A percentile compares a stretch with the other conserved stretches of the same genome.
These are phyloP conservation scores for Drechslerella dactyloides DNA, from an alignment of 2,329 filamentous ascomycete species.

Conservation along the genomic window DNA sequence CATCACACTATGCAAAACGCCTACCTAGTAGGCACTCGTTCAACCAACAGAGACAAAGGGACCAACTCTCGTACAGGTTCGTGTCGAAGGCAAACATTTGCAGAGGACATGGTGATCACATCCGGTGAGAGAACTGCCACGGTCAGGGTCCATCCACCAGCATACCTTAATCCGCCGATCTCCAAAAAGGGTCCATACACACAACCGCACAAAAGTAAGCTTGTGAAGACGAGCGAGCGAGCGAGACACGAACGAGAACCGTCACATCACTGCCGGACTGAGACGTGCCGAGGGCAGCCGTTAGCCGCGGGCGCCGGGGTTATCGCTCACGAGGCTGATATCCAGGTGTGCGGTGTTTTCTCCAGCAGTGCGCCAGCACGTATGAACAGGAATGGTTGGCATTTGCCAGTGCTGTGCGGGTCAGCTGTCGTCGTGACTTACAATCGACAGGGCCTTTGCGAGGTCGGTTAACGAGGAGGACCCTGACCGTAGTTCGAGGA, in stretches of 20 bases:
- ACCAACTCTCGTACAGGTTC: no score
- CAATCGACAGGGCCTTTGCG: neutral
- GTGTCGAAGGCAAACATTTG: no score
- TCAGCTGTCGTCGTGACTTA: conserved; percentile 49
- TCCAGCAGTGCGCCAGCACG: no score
- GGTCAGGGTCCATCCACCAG: conserved; percentile 46
- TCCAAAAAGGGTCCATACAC: conserved; percentile 12
- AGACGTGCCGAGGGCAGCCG: conserved; percentile 45
- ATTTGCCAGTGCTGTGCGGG: conserved; percentile 10
- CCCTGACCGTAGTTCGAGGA: neutral
- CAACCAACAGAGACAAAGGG: neutral
- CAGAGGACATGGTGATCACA: conserved; percentile 20
- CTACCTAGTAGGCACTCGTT: neutral
- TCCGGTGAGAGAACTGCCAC: conserved; percentile 33
- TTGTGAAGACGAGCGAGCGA: conserved; percentile 40
- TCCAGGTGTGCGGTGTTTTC: conserved; percentile 38
- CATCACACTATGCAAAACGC: no score
- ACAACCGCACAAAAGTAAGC: conserved; percentile 13
- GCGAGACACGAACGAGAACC: conserved; percentile 5
- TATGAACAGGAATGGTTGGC: no score
- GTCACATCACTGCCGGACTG: conserved; percentile 22
- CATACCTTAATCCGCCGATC: conserved; percentile 37
- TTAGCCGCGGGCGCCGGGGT: neutral
- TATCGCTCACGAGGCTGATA: conserved; percentile 40
- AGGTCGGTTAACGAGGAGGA: conserved; percentile 33